Evolutionary conservation across 345 rosid genomes (phyloP), one percentile per base, ranked within the genome.

Genomic region (Linum trigynum): DNA sequence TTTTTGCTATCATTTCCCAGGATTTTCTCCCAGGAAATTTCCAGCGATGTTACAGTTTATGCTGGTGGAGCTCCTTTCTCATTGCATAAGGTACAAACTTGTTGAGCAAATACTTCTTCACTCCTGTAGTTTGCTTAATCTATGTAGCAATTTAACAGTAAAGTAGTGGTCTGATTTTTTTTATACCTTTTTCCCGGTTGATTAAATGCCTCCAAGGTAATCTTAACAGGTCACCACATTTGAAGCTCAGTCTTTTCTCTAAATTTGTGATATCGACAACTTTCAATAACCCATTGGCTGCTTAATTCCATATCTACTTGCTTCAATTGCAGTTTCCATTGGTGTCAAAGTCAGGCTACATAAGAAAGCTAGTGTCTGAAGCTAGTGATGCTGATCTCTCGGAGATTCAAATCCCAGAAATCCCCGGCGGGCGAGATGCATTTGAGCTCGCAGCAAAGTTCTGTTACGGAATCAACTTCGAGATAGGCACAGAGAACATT

Each of bases 1-100:
- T 23, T 23, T 23, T 23, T 23, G 32, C 32, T 23, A 23, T 23
- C 32, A 23, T 67, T 72, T 77, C 67, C 41, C 87, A 90, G 97
- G 99, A 94, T 94, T 68, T 86, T 86, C 67, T 92, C 96, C 57
- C 96, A 92, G 73, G 99, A 94, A 72, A 88, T 90, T 61, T 87
- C 99, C 38, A 94, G 99, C 77, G 97, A 94, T 81, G 83, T 94
- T 66, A 83, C 81, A 0, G 83, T 88, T 78, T 75, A 82, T 66
- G 87, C 82, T 51, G 94, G 85, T 57, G 94, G 82, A 77, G 69
- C 79, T 73, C 86, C 91, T 41, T 88, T 90, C 74, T 80, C 95
- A 51, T 71, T 94, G 43, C 99, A 90, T 67, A 88, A 90, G 97
- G 97, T 88, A 69, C 39, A 56, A 67, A 23, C 32, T 23, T 23